phyloP scores from a whole-genome alignment of 495 filamentous ascomycete species.

The Barbatosphaeria neglecta region DNA sequence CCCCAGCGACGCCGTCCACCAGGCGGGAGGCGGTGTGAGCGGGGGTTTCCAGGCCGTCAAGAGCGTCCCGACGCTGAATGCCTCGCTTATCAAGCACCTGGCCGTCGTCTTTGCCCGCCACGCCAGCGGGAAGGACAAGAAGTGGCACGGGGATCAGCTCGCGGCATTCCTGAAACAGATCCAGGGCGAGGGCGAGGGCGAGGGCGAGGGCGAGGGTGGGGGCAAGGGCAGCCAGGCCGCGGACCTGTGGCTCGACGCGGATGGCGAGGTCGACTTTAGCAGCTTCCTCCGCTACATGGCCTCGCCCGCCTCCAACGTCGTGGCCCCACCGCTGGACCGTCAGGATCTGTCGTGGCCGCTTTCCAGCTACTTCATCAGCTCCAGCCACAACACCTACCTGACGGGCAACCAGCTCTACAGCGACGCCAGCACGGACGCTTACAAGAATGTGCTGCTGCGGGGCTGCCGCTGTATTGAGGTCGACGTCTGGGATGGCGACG shows the following conservation, averaged over 20 bases:
- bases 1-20: constrained; percentile 12
- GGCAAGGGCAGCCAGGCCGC: constrained; percentile 11
- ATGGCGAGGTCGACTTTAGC: constrained; percentile 28
- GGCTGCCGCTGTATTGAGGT: constrained; percentile 94
- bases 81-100: constrained; percentile 20
- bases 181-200: constrained; percentile 24
- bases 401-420: constrained; percentile 87
- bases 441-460: constrained; percentile 67
- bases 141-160: constrained; percentile 25
- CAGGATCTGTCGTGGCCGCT: constrained; percentile 55
- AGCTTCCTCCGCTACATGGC: constrained; percentile 52
- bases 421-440: constrained; percentile 66
- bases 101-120: constrained; percentile 25
- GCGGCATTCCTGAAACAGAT: constrained; percentile 22
- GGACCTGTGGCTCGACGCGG: constrained; percentile 7
- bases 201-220: constrained; percentile 21
- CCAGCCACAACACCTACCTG: constrained; percentile 91
- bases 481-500: constrained; percentile 86
- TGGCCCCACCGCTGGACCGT: constrained; percentile 21
- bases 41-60: constrained; percentile 14
- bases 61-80: constrained; percentile 17
- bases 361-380: constrained; percentile 81
- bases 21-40: constrained; percentile 25
- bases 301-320: constrained; percentile 35
- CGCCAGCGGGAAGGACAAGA: constrained; percentile 13